These are phyloP conservation scores for Acacia crassicarpa DNA, from an alignment of 306 rosid species.

Conservation along the genomic window DNA sequence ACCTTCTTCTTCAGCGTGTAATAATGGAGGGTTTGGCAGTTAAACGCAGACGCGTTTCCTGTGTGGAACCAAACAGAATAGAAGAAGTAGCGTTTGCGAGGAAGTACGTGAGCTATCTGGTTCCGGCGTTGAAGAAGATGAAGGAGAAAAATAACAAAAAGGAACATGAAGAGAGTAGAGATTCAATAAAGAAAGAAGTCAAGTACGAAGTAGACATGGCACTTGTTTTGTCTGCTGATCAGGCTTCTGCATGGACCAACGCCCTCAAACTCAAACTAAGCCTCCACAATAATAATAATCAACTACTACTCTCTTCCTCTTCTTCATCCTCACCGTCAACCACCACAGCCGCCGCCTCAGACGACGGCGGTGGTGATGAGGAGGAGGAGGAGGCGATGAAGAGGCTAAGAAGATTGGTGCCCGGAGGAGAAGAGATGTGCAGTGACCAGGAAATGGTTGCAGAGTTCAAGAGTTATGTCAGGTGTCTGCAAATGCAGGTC, in stretches of 20 bases:
- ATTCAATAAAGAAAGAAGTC: slow-evolving; percentile 22
- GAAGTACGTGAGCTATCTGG: slow-evolving; percentile 50
- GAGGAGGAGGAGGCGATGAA: slow-evolving; percentile 35
- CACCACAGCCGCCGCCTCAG: background rate
- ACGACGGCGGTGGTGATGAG: background rate
- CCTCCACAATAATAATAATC: slow-evolving; percentile 28
- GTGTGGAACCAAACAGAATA: slow-evolving; percentile 46
- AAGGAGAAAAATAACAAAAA: slow-evolving; percentile 16
- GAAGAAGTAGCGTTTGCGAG: slow-evolving; percentile 46
- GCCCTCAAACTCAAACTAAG: slow-evolving; percentile 47
- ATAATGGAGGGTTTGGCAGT: slow-evolving; percentile 43
- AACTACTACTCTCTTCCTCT: background rate
- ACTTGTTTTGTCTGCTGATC: slow-evolving; percentile 54
- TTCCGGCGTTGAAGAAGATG: slow-evolving; percentile 54
- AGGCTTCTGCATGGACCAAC: slow-evolving; percentile 66
- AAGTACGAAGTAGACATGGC: slow-evolving; percentile 79
- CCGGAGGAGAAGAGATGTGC: slow-evolving; percentile 66
- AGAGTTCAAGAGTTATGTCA: slow-evolving; percentile 62
- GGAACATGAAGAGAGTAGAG: background rate
- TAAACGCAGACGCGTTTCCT: slow-evolving; percentile 54
- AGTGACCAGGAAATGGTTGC: slow-evolving; percentile 43
- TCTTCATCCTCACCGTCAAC: background rate
- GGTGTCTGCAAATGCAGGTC: slow-evolving; percentile 76
- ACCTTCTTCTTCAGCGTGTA: background rate
- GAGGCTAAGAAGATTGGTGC: slow-evolving; percentile 51